phyloP scores from a whole-genome alignment of 805 yeast species.

The Cyberlindnera suaveolens region DNA sequence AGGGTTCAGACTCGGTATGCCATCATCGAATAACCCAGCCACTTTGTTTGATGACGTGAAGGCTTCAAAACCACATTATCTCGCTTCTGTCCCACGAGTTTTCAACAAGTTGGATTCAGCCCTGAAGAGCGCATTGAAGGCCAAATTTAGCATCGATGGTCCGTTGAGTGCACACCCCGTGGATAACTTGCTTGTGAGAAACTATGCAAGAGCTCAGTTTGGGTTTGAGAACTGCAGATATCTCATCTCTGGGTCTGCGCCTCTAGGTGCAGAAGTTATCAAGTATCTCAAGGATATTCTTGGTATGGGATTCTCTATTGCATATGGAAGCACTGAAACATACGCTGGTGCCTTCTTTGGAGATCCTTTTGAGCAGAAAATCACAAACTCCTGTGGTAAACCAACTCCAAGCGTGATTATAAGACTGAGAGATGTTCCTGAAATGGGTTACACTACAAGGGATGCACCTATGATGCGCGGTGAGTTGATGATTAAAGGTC shows the following conservation, averaged over 20 bases:
- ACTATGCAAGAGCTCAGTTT: slow-evolving; percentile 33
- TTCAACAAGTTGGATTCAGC: slow-evolving; percentile 46
- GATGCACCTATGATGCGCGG: slow-evolving; percentile 42
- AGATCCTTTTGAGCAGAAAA: slow-evolving; percentile 37
- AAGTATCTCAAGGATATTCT: slow-evolving; percentile 52
- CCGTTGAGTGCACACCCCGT: not conserved
- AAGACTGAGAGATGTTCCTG: slow-evolving; percentile 54
- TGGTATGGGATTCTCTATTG: slow-evolving; percentile 41
- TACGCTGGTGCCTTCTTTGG: slow-evolving; percentile 49
- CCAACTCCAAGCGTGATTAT: slow-evolving; percentile 46
- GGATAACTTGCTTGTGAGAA: slow-evolving; percentile 4
- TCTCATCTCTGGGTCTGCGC: slow-evolving; percentile 58
- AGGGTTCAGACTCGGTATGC: slow-evolving; percentile 32
- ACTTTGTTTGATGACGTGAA: slow-evolving; percentile 50
- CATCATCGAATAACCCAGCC: slow-evolving; percentile 43
- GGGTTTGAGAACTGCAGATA: slow-evolving; percentile 39
- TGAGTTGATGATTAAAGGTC: slow-evolving; percentile 58
- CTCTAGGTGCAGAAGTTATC: slow-evolving; percentile 54
- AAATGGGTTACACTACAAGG: slow-evolving; percentile 42
- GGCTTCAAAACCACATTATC: slow-evolving; percentile 42
- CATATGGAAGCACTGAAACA: slow-evolving; percentile 69
- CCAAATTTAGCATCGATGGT: slow-evolving; percentile 1
- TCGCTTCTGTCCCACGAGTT: slow-evolving; percentile 58
- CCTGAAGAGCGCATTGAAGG: not conserved
- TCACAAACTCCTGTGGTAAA: slow-evolving; percentile 47